phyloP scores from a whole-genome alignment of 73 alveolate species.

The Symbiodinium pilosum region DNA sequence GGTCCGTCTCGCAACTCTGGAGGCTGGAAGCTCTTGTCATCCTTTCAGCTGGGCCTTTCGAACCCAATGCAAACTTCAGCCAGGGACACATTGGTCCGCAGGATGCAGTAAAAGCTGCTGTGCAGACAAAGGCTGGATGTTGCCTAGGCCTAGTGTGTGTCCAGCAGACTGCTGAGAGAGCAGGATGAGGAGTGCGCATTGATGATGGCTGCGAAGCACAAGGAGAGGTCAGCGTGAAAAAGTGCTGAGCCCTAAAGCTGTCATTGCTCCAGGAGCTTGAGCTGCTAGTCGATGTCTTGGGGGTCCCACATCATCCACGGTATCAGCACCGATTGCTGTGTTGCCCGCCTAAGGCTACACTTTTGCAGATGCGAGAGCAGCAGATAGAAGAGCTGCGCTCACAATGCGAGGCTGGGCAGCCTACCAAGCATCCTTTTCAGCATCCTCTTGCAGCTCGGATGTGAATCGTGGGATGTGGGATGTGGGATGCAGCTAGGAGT shows the following conservation, averaged over 20 bases:
- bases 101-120: constrained; percentile 28
- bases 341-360: background rate
- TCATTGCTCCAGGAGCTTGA: constrained; percentile 33
- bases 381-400: constrained; percentile 49
- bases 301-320: background rate
- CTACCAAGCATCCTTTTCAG: too few relatives aligned
- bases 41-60: too few relatives aligned
- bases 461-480: too few relatives aligned
- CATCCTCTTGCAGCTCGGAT: too few relatives aligned
- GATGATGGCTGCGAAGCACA: constrained; percentile 92
- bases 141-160: background rate
- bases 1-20: background rate
- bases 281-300: constrained; percentile 8
- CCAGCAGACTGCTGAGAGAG: background rate
- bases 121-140: constrained; percentile 54
- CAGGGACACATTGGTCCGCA: constrained; percentile 23
- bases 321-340: background rate
- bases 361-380: constrained; percentile 69
- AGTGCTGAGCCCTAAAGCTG: background rate
- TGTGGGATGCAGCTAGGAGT: background rate
- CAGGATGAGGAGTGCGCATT: constrained; percentile 87
- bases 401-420: background rate
- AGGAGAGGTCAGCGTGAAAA: constrained; percentile 4
- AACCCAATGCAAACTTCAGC: too few relatives aligned
- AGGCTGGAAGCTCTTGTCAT: background rate